These are phyloP conservation scores for Arthrocladium fulminans DNA, from an alignment of 2,329 filamentous ascomycete genomes.

Conservation along the genomic window DNA sequence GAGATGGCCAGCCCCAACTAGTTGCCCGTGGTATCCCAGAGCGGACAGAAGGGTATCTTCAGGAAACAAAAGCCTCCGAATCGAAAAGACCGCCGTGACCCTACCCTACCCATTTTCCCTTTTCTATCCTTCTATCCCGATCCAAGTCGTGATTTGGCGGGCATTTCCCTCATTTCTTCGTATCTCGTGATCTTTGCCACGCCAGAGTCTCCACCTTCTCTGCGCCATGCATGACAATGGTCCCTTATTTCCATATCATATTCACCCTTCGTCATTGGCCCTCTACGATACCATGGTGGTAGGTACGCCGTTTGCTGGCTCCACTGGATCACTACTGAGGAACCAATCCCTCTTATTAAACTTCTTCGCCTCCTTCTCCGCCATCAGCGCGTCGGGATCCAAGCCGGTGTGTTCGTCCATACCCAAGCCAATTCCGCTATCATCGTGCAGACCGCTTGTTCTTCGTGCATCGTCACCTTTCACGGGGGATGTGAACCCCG, in stretches of 20 bases:
- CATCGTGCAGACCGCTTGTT: conserved; percentile 12
- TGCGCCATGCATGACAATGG: background rate
- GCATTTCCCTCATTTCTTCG: background rate
- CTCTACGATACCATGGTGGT: background rate
- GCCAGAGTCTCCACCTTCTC: background rate
- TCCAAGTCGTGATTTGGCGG: background rate
- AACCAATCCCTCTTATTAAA: conserved; percentile 24
- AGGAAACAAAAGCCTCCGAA: conserved; percentile 4
- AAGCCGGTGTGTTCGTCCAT: conserved; percentile 12
- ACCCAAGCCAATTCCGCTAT: conserved; percentile 22
- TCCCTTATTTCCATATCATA: background rate
- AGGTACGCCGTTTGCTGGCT: conserved; percentile 7
- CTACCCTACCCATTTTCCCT: background rate
- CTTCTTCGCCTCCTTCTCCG: conserved; percentile 21
- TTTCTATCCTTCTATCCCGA: background rate
- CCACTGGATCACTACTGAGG: conserved; percentile 22
- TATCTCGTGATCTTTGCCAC: background rate
- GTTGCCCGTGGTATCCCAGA: background rate
- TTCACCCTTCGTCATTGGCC: background rate
- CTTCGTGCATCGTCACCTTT: conserved; percentile 11
- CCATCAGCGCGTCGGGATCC: conserved; percentile 54
- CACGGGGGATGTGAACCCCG: conserved; percentile 19
- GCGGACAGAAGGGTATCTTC: conserved; percentile 5
- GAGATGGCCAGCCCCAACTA: background rate
- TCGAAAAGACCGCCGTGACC: background rate